These are phyloP conservation scores for Rutstroemia sp. DNA, from an alignment of 2,329 filamentous ascomycete species.

Conservation along the genomic window DNA sequence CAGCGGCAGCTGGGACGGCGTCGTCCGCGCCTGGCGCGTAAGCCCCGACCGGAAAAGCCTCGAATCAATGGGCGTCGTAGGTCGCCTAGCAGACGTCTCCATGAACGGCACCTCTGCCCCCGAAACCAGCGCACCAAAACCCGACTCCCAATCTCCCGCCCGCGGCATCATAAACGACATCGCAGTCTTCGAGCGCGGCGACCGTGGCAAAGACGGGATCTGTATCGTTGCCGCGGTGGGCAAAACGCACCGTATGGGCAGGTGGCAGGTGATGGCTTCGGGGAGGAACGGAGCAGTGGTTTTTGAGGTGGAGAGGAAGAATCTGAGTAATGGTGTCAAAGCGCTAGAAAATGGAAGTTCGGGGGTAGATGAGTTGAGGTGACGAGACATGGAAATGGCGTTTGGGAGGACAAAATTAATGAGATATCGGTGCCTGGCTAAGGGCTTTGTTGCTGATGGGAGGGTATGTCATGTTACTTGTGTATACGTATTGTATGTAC, in stretches of 20 bases:
- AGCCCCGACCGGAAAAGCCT: conserved; percentile 76
- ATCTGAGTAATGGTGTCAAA: conserved; percentile 15
- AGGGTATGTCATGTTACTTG: neutral
- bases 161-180: conserved; percentile 83
- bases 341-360: conserved; percentile 3
- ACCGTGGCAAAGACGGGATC: conserved; percentile 66
- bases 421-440: neutral
- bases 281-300: conserved; percentile 81
- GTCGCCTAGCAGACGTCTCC: neutral
- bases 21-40: conserved; percentile 77
- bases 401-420: neutral
- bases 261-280: conserved; percentile 56
- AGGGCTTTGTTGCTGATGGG: conserved; percentile 5
- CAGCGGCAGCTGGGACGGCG: conserved; percentile 91
- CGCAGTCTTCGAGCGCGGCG: conserved; percentile 76
- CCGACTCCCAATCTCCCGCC: conserved; percentile 5
- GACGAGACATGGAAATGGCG: neutral
- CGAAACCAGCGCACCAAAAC: neutral
- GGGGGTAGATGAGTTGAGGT: conserved; percentile 3
- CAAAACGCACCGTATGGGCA: conserved; percentile 76
- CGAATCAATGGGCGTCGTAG: conserved; percentile 63
- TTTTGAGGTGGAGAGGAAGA: conserved; percentile 63
- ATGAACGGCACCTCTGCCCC: neutral
- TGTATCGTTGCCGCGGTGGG: conserved; percentile 82
- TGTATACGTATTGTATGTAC: neutral